Evolutionary conservation across 495 filamentous ascomycete genomes (phyloP), one percentile per base, ranked within the genome.

Genomic region (Aspergillus conjunctus): DNA sequence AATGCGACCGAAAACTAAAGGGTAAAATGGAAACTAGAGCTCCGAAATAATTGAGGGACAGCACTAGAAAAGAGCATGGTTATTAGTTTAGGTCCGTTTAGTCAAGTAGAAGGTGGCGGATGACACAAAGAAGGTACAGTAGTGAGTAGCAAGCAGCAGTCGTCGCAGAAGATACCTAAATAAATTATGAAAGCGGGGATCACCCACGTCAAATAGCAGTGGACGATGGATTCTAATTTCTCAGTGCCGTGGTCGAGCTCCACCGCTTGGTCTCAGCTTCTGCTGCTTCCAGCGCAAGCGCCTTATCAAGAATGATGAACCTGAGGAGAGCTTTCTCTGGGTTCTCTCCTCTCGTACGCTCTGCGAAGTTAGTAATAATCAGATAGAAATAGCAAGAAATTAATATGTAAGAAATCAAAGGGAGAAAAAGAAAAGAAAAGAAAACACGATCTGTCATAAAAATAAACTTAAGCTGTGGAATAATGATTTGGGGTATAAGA

Each of bases 241-340:
- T n/a, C n/a, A 73, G 73, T 66, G 70, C 65, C 64, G 70, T 26
- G 26, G 26, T 73, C 66, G 63, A 72, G 71, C 71, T 74, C 73
- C 74, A 74, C 74, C 46, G 46, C 56, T 55, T 39, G 18, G 34
- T 49, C 51, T 51, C 44, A 37, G 49, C 15, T 44, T 11, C 26
- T 18, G 56, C 30, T 53, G 56, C 18, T 41, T 32, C 41, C 22
- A 11, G 8, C 46, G 22, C 30, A 31, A 48, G 59, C 31, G 26
- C 21, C 48, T 58, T 57, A 41, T 53, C 45, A 49, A 22, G 50
- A 21, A 20, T 60, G 58, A 55, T 62, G 26, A 26, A 26, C 26
- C 26, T 26, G 26, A 58, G 58, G 64, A 56, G 50, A 34, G 17
- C 17, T 39, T 41, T 41, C 37, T 43, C 39, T 43, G 39, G 9